phyloP scores from a whole-genome alignment of 768 basidiomycete species.

The Chlorophyllum brunneum region DNA sequence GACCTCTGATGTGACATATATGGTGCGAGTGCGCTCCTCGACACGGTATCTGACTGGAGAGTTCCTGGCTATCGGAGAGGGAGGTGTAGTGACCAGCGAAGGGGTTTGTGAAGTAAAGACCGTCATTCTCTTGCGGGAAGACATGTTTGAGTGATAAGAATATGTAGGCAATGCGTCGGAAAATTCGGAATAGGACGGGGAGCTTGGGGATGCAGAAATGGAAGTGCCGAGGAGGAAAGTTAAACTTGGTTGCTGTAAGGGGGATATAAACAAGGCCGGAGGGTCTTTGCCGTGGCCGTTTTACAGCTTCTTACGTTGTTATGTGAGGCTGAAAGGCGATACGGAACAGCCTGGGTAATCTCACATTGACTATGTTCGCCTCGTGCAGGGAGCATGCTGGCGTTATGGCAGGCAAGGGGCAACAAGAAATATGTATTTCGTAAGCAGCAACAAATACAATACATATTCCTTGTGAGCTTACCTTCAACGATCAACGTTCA shows the following conservation, averaged over 20 bases:
- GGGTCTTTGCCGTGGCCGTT: no score
- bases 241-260: neutral
- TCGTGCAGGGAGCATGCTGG: slow-evolving; percentile 8
- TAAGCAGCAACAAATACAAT: no score
- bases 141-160: slow-evolving; percentile 19
- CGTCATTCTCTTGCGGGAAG: slow-evolving; percentile 33
- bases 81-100: slow-evolving; percentile 18
- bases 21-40: slow-evolving; percentile 43
- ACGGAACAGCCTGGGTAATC: neutral
- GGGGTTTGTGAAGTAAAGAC: slow-evolving; percentile 33
- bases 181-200: slow-evolving; percentile 4
- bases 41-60: slow-evolving; percentile 40
- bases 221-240: neutral
- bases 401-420: neutral
- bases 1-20: slow-evolving; percentile 41
- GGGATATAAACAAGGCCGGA: neutral
- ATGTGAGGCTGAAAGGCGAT: neutral
- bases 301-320: no score
- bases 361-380: neutral
- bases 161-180: no score
- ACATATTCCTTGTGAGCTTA: no score
- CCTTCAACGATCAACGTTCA: no score
- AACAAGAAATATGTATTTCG: no score
- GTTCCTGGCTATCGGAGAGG: slow-evolving; percentile 29
- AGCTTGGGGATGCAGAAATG: neutral